Evolutionary conservation across 495 filamentous ascomycete species (phyloP).

Genomic region (Parachaetomium inaequale): DNA sequence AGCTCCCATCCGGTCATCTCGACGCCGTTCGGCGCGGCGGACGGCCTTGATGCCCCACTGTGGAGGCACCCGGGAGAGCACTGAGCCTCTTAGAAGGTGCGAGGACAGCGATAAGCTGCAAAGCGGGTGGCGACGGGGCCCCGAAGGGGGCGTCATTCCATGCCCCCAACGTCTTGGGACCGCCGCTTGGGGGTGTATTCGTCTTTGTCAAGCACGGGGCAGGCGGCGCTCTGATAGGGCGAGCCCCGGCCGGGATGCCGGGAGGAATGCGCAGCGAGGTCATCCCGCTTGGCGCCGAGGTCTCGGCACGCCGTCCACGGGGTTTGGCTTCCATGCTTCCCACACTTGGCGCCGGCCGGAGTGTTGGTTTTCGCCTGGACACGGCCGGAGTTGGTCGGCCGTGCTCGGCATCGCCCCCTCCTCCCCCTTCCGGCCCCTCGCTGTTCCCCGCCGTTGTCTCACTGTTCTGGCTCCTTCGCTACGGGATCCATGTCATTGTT

Average conservation of each 20-base stretch:
- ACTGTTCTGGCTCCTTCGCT: too few species aligned
- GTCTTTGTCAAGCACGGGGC: background rate
- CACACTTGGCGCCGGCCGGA: constrained; percentile 11
- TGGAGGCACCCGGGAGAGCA: background rate
- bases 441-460: background rate
- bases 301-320: constrained; percentile 11
- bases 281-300: constrained; percentile 18
- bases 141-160: constrained; percentile 21
- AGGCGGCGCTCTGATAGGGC: constrained; percentile 18
- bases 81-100: constrained; percentile 6
- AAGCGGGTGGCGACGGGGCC: constrained; percentile 23
- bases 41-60: constrained; percentile 15
- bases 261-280: constrained; percentile 10
- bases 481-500: too few species aligned
- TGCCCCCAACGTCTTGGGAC: background rate
- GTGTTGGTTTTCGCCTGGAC: background rate
- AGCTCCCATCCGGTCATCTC: background rate
- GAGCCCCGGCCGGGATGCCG: background rate
- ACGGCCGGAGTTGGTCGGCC: background rate
- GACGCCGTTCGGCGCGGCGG: constrained; percentile 10
- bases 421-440: background rate
- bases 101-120: constrained; percentile 14
- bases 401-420: background rate
- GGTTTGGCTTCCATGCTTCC: constrained; percentile 3
- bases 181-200: constrained; percentile 4